Conservation (phyloP, 192 early-diverging fungal species). For the Backusella tuberculispora region DNA sequence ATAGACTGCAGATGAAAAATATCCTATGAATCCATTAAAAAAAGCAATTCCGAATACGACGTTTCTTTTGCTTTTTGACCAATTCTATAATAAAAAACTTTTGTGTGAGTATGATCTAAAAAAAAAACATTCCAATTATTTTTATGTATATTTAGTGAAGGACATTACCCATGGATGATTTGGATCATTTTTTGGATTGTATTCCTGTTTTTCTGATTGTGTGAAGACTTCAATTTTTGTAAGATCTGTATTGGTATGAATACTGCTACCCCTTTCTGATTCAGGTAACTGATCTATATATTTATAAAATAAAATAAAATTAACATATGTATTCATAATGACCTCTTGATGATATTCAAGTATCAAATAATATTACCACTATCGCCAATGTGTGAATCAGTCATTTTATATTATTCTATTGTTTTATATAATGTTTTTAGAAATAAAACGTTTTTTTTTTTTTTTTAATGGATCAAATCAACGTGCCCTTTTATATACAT, state of each 20-base stretch:
- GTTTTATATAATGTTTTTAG: too few relatives aligned
- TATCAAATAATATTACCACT: too few relatives aligned
- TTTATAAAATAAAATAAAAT: too few relatives aligned
- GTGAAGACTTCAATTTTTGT: neutral
- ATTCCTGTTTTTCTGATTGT: neutral
- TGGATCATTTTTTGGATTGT: constrained; percentile 1
- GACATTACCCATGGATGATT: neutral
- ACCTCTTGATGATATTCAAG: too few relatives aligned
- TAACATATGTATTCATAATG: neutral
- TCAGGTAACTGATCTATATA: neutral
- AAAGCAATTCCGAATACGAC: neutral
- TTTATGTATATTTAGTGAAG: neutral
- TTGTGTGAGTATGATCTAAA: neutral
- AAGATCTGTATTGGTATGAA: neutral
- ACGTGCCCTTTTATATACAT: neutral
- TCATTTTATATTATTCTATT: too few relatives aligned
- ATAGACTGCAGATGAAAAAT: neutral
- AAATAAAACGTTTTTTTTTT: too few relatives aligned
- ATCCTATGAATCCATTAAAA: neutral
- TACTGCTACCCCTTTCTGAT: neutral
- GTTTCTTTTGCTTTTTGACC: neutral
- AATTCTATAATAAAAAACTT: neutral
- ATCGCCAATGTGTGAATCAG: too few relatives aligned
- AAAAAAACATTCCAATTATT: too few relatives aligned
- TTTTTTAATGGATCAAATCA: too few relatives aligned